These are phyloP conservation scores for Cystobasidium tubakii DNA, from an alignment of 768 basidiomycete genomes.

Conservation along the genomic window DNA sequence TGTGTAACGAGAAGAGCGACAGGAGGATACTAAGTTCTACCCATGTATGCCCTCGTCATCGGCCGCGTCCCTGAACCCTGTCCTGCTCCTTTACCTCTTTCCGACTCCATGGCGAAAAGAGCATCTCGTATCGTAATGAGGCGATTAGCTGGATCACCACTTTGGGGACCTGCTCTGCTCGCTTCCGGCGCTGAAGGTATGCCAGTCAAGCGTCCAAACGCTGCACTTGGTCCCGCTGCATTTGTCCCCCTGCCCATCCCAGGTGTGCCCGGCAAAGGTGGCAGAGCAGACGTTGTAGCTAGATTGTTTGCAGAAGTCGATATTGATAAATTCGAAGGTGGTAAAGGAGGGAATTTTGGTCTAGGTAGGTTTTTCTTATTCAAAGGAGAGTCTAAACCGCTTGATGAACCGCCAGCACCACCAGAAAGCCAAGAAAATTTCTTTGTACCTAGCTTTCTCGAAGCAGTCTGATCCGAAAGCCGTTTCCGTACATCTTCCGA, in stretches of 20 bases:
- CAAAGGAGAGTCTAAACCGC: constrained; percentile 11
- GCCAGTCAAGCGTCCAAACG: background rate
- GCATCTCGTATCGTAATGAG: constrained; percentile 72
- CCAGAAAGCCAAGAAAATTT: constrained; percentile 85
- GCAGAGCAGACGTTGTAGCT: background rate
- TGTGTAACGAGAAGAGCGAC: no score
- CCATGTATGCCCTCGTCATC: constrained; percentile 17
- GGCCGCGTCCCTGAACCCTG: constrained; percentile 27
- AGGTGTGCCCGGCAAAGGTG: background rate
- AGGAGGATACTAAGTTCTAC: constrained; percentile 6
- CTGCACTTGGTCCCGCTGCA: background rate
- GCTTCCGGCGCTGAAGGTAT: background rate
- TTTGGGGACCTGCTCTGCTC: background rate
- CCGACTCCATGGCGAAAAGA: constrained; percentile 72
- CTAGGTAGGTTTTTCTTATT: constrained; percentile 24
- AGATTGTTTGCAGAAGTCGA: background rate
- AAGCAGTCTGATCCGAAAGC: constrained; percentile 82
- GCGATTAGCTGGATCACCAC: constrained; percentile 49
- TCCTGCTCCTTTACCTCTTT: constrained; percentile 37
- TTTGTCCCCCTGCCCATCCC: background rate
- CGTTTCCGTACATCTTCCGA: constrained; percentile 85
- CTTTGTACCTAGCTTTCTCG: constrained; percentile 61
- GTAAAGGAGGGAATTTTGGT: constrained; percentile 28
- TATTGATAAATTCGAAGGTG: constrained; percentile 11
- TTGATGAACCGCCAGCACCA: constrained; percentile 48